Conservation (phyloP, 257 asterid genomes). For the Cruciata laevipes region DNA sequence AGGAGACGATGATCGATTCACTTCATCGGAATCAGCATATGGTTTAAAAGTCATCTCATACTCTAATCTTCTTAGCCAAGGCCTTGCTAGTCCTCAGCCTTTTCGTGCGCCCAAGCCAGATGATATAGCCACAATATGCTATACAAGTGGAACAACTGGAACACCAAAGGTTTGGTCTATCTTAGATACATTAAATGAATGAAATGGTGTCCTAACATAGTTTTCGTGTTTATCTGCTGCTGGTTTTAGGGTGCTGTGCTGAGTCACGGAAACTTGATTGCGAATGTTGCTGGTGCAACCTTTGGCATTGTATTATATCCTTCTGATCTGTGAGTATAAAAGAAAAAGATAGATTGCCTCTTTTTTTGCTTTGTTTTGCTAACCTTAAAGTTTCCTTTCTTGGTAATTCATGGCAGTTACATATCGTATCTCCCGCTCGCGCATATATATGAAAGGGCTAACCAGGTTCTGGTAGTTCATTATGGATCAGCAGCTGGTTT, state of each 20-base stretch:
- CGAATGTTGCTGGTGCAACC: conserved; percentile 74
- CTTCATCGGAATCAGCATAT: conserved; percentile 52
- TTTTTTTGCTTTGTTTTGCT: neutral
- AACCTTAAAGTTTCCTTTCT: too few relatives aligned
- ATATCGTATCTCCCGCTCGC: neutral
- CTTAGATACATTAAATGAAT: neutral
- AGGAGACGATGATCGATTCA: conserved; percentile 69
- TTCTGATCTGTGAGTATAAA: conserved; percentile 68
- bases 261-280: conserved; percentile 72
- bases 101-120: conserved; percentile 71
- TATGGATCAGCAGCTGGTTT: conserved; percentile 70
- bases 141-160: conserved; percentile 96
- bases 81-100: conserved; percentile 57
- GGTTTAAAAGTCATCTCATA: conserved; percentile 67
- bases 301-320: conserved; percentile 41
- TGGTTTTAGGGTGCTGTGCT: conserved; percentile 64
- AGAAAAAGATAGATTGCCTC: neutral
- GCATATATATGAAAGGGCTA: neutral
- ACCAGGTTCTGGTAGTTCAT: neutral
- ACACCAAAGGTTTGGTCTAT: conserved; percentile 70
- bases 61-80: conserved; percentile 61
- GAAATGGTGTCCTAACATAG: neutral
- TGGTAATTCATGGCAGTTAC: neutral
- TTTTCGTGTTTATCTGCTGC: neutral
- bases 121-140: conserved; percentile 84